Evolutionary conservation across 75 land plant genomes (phyloP).

Genomic region (Sequoiadendron giganteum): DNA sequence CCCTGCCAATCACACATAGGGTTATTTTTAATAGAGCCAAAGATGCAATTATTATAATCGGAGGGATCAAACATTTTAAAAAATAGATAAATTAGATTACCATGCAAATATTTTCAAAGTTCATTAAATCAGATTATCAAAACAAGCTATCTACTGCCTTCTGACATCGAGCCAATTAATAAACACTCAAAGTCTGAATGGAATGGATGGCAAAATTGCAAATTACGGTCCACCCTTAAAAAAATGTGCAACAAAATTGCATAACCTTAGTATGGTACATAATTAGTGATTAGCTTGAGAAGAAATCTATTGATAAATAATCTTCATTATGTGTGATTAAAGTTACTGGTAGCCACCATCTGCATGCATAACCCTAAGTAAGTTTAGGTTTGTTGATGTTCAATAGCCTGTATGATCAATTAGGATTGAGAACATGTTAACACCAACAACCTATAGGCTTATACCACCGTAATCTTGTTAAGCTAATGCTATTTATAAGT

Average conservation of each 20-base stretch:
- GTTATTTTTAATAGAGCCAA: background rate
- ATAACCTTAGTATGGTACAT: background rate
- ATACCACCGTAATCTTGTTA: no score
- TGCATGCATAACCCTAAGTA: background rate
- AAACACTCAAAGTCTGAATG: background rate
- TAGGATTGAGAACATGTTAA: no score
- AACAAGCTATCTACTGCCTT: background rate
- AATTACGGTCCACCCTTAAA: background rate
- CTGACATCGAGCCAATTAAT: background rate
- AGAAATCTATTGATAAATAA: background rate
- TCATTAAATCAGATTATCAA: background rate
- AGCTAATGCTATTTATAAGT: background rate
- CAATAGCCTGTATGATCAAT: background rate
- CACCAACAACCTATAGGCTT: no score
- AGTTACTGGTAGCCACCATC: background rate
- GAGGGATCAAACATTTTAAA: background rate
- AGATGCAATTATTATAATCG: background rate
- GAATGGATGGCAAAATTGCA: background rate
- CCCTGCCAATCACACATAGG: conserved; percentile 42
- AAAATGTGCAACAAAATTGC: background rate
- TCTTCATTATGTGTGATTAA: background rate
- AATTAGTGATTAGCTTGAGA: background rate
- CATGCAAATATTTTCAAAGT: background rate
- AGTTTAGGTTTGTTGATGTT: background rate
- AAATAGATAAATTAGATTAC: background rate